These are phyloP conservation scores for Tuber microsphaerosporum DNA, from an alignment of 495 filamentous ascomycete species.

Conservation along the genomic window DNA sequence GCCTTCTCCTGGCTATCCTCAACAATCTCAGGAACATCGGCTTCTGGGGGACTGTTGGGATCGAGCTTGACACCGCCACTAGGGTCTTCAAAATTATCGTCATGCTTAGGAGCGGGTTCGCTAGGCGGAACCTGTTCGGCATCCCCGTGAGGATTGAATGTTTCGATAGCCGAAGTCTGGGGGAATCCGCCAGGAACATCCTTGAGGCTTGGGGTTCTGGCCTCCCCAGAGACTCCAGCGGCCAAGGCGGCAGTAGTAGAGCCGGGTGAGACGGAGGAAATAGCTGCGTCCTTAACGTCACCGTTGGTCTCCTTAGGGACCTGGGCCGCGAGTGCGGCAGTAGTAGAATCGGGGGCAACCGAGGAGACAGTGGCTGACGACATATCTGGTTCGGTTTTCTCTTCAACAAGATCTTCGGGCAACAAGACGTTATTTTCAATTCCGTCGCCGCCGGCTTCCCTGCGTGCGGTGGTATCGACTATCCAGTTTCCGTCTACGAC, in stretches of 20 bases:
- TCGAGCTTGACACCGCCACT: conserved; percentile 64
- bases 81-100: conserved; percentile 51
- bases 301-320: conserved; percentile 58
- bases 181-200: conserved; percentile 72
- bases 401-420: conserved; percentile 59
- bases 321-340: conserved; percentile 60
- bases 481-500: conserved; percentile 87
- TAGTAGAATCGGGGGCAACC: conserved; percentile 62
- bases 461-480: conserved; percentile 66
- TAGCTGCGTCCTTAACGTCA: conserved; percentile 46
- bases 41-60: neutral
- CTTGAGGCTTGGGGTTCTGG: conserved; percentile 35
- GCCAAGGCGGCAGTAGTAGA: conserved; percentile 71
- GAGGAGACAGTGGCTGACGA: conserved; percentile 44
- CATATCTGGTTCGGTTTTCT: conserved; percentile 44
- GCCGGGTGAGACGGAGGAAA: conserved; percentile 62
- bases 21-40: conserved; percentile 58
- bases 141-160: conserved; percentile 20
- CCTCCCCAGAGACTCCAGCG: conserved; percentile 55
- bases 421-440: conserved; percentile 88
- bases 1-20: conserved; percentile 61
- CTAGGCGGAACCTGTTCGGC: conserved; percentile 57
- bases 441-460: conserved; percentile 64
- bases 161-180: conserved; percentile 51
- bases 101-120: conserved; percentile 63